These are phyloP conservation scores for Iberis pinnata DNA, from an alignment of 345 rosid species.

Conservation along the genomic window DNA sequence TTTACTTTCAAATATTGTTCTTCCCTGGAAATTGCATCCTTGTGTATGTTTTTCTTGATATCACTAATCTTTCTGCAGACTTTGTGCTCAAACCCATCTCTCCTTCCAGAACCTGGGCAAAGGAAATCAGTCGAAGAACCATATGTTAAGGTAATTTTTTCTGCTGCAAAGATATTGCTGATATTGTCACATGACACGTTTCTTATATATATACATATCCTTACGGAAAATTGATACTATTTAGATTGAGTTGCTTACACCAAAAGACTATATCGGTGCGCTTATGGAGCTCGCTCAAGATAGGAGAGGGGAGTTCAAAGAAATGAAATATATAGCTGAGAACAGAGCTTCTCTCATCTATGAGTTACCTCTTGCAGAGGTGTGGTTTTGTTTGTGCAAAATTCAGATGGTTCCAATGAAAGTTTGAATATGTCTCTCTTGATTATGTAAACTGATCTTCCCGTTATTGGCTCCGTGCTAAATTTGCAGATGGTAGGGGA, in stretches of 20 bases:
- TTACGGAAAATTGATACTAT: conserved; percentile 22
- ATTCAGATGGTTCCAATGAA: conserved; percentile 12
- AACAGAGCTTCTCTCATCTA: conserved; percentile 76
- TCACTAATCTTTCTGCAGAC: conserved; percentile 45
- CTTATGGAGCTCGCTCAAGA: conserved; percentile 99
- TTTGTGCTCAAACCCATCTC: conserved; percentile 93
- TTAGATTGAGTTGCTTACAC: conserved; percentile 93
- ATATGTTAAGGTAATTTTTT: conserved; percentile 62
- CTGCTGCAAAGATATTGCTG: conserved; percentile 1
- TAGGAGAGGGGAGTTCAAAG: conserved; percentile 88
- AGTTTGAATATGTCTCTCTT: conserved; percentile 5
- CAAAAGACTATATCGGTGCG: conserved; percentile 90
- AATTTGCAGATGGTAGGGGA: conserved; percentile 90
- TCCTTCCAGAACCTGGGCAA: conserved; percentile 92
- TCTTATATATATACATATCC: not conserved
- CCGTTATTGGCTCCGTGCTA: conserved; percentile 2
- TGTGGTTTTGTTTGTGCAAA: conserved; percentile 23
- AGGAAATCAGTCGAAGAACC: conserved; percentile 92
- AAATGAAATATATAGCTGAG: conserved; percentile 89
- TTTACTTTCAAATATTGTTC: conserved; percentile 11
- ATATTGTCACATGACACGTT: not conserved
- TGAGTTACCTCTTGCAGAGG: conserved; percentile 94
- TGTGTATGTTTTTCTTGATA: conserved; percentile 10
- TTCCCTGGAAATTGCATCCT: conserved; percentile 15
- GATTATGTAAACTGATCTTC: conserved; percentile 6